Conservation (phyloP, 345 rosid species). For the Firmiana major region DNA sequence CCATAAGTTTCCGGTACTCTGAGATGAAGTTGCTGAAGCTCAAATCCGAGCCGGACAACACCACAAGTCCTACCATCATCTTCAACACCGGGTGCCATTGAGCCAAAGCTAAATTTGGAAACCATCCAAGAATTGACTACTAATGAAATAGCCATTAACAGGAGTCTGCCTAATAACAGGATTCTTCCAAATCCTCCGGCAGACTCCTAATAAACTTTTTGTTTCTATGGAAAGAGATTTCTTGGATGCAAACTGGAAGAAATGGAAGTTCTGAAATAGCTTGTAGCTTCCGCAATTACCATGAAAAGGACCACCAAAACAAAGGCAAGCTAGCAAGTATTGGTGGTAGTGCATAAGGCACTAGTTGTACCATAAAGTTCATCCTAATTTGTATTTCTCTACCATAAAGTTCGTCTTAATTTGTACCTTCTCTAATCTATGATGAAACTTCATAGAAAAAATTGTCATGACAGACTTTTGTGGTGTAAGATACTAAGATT, state of each 20-base stretch:
- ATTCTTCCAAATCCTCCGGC: not conserved
- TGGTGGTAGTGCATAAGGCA: not conserved
- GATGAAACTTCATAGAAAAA: not conserved
- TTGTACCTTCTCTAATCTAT: not conserved
- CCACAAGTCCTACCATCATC: too few species aligned
- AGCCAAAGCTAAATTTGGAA: too few species aligned
- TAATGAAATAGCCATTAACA: constrained; percentile 21
- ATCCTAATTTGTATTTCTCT: not conserved
- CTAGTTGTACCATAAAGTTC: not conserved
- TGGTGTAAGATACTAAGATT: not conserved
- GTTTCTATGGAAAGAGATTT: not conserved
- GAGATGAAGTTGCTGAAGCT: not conserved
- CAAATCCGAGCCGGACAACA: too few species aligned
- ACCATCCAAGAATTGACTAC: not conserved
- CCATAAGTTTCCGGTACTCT: constrained; percentile 38
- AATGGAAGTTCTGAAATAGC: not conserved
- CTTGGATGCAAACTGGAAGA: not conserved
- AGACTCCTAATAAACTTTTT: not conserved
- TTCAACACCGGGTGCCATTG: too few species aligned
- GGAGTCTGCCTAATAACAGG: not conserved
- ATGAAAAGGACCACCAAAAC: not conserved
- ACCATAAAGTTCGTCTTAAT: not conserved
- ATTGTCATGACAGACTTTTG: not conserved
- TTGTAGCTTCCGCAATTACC: not conserved
- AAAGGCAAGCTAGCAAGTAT: not conserved